Conservation (phyloP, 2,329 filamentous ascomycete genomes). For the Cytospora leucostoma region DNA sequence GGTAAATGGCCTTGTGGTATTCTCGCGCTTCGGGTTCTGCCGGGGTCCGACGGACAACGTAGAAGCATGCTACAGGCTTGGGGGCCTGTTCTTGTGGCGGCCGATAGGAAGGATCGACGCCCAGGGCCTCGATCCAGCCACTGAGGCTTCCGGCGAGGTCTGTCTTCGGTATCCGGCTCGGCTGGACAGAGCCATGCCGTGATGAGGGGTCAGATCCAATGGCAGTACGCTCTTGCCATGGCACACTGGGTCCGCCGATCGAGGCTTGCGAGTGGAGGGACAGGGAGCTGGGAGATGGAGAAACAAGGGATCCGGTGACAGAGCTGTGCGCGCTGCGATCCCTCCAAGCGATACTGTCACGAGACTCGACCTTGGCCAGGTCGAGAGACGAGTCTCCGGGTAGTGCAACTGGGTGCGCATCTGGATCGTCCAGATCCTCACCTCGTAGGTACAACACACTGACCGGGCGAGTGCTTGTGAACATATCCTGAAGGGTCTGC, state of each 20-base stretch:
- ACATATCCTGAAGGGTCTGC: constrained; percentile 82
- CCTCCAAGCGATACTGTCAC: constrained; percentile 53
- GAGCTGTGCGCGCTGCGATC: constrained; percentile 57
- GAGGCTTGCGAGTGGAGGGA: constrained; percentile 62
- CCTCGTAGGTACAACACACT: constrained; percentile 78
- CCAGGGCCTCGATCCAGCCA: constrained; percentile 87
- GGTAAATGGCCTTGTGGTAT: constrained; percentile 83
- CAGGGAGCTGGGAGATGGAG: constrained; percentile 65
- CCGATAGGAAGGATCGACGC: constrained; percentile 83
- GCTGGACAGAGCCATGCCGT: constrained; percentile 53
- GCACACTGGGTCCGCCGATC: constrained; percentile 41
- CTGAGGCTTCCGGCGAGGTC: constrained; percentile 67
- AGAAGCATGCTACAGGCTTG: constrained; percentile 86
- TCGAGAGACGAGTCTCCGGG: constrained; percentile 64
- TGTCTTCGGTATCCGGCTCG: constrained; percentile 52
- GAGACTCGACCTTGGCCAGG: constrained; percentile 54
- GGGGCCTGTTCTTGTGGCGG: constrained; percentile 71
- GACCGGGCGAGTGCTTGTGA: constrained; percentile 76
- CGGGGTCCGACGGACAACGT: constrained; percentile 63
- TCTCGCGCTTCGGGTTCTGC: constrained; percentile 54
- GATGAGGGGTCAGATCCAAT: constrained; percentile 47
- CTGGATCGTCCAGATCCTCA: constrained; percentile 76
- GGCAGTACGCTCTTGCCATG: constrained; percentile 62
- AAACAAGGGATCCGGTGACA: constrained; percentile 63
- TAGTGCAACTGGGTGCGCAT: constrained; percentile 74